Percentiles rank a stretch among this genome's conserved stretches.
phyloP scores from a whole-genome alignment of 192 early-diverging fungal genomes.

The Podochytrium sp. region DNA sequence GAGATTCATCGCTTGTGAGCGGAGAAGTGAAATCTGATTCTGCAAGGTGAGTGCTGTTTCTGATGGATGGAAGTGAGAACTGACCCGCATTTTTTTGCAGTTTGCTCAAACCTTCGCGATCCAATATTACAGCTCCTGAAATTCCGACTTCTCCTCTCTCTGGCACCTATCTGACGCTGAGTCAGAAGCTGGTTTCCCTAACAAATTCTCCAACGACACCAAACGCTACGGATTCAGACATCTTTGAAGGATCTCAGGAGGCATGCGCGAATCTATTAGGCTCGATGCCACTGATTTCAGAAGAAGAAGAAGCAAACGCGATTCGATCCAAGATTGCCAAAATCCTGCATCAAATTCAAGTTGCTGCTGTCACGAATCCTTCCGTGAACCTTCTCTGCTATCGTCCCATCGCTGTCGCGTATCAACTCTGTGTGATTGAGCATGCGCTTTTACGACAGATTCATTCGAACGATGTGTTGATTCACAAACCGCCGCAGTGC shows the following conservation, averaged over 20 bases:
- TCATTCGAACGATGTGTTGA: slow-evolving; percentile 57
- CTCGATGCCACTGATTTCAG: not conserved
- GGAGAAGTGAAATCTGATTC: no score
- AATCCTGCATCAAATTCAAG: slow-evolving; percentile 30
- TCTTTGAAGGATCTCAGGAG: not conserved
- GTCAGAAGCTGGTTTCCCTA: slow-evolving; percentile 9
- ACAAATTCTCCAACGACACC: slow-evolving; percentile 7
- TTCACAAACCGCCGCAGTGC: slow-evolving; percentile 61
- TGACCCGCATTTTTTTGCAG: no score
- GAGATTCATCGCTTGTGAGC: no score
- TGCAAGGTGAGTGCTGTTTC: no score
- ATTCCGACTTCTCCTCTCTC: slow-evolving; percentile 33
- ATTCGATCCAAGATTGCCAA: slow-evolving; percentile 25
- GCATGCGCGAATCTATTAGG: no score
- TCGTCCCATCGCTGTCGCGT: slow-evolving; percentile 65
- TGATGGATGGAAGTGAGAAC: no score
- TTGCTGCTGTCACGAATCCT: slow-evolving; percentile 4
- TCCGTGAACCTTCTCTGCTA: slow-evolving; percentile 56
- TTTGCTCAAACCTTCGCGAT: no score
- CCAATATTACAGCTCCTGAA: slow-evolving; percentile 15
- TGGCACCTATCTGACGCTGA: slow-evolving; percentile 20
- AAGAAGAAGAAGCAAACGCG: slow-evolving; percentile 20
- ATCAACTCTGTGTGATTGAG: slow-evolving; percentile 72
- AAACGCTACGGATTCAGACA: not conserved
- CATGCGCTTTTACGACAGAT: slow-evolving; percentile 70